A percentile compares a stretch with the other conserved stretches of the same genome.
Evolutionary conservation across 768 basidiomycete genomes (phyloP).

Genomic region (Kwoniella dendrophila): DNA sequence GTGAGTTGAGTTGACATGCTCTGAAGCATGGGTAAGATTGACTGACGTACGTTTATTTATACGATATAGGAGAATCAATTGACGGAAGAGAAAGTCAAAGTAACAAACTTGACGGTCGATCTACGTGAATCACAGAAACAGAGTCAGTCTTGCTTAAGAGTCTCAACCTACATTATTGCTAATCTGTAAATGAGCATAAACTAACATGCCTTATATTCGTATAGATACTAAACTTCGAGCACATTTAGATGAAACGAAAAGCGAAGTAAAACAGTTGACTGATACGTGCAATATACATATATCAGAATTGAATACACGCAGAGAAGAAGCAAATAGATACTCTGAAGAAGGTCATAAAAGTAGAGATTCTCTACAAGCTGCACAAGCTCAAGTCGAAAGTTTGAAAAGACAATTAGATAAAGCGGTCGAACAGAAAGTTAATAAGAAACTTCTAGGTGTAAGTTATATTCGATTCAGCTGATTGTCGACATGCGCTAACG

Average conservation of each 20-base stretch:
- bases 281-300: slow-evolving; percentile 38
- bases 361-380: slow-evolving; percentile 32
- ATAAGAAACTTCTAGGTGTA: slow-evolving; percentile 49
- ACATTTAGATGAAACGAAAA: slow-evolving; percentile 41
- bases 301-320: slow-evolving; percentile 31
- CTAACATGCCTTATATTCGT: not conserved
- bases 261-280: slow-evolving; percentile 26
- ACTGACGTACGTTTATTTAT: too few relatives aligned
- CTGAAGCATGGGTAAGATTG: too few relatives aligned
- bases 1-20: too few relatives aligned
- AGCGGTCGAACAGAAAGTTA: slow-evolving; percentile 38
- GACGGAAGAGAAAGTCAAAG: slow-evolving; percentile 25
- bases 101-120: slow-evolving; percentile 31
- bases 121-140: slow-evolving; percentile 40
- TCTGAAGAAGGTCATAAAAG: slow-evolving; percentile 23
- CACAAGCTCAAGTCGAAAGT: slow-evolving; percentile 37
- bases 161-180: not conserved
- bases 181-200: not conserved
- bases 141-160: slow-evolving; percentile 17
- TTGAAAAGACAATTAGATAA: slow-evolving; percentile 49
- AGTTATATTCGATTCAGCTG: slow-evolving; percentile 17
- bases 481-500: not conserved
- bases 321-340: slow-evolving; percentile 30
- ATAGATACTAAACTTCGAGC: slow-evolving; percentile 39
- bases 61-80: slow-evolving; percentile 29